Percentiles rank a stretch among this genome's conserved stretches.
Conservation (phyloP, 441 rosid genomes). For the Populus tomentosa region DNA sequence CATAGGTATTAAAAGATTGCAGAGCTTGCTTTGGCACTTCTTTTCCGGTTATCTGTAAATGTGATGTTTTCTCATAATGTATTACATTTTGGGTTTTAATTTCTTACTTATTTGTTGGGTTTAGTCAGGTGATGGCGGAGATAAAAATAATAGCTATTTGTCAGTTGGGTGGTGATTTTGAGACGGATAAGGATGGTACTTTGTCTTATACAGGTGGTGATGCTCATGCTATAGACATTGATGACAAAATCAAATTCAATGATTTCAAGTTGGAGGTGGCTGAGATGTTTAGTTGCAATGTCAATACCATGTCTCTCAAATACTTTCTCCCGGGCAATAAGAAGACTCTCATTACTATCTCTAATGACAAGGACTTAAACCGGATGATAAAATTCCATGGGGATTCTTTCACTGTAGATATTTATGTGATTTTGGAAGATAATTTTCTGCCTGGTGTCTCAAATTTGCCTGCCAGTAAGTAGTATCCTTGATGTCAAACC, state of each 20-base stretch:
- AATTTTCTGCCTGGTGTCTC: constrained; percentile 52
- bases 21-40: background rate
- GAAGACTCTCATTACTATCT: constrained; percentile 74
- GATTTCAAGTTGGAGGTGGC: constrained; percentile 75
- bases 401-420: constrained; percentile 46
- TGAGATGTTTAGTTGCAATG: constrained; percentile 74
- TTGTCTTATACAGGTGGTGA: constrained; percentile 73
- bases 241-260: constrained; percentile 50
- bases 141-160: constrained; percentile 73
- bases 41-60: too few relatives aligned
- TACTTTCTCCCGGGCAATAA: constrained; percentile 84
- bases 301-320: constrained; percentile 48
- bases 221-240: constrained; percentile 88
- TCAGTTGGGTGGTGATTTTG: constrained; percentile 81
- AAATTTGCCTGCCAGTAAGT: constrained; percentile 84
- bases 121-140: constrained; percentile 56
- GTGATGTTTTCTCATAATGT: background rate
- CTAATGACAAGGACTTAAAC: constrained; percentile 80
- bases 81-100: background rate
- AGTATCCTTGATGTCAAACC: constrained; percentile 27
- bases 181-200: constrained; percentile 49
- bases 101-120: background rate
- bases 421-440: constrained; percentile 66
- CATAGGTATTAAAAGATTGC: background rate
- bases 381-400: constrained; percentile 82